A percentile compares a stretch with the other conserved stretches of the same genome.
Conservation (phyloP, 2,329 filamentous ascomycete species). For the Claviceps lovelessii region DNA sequence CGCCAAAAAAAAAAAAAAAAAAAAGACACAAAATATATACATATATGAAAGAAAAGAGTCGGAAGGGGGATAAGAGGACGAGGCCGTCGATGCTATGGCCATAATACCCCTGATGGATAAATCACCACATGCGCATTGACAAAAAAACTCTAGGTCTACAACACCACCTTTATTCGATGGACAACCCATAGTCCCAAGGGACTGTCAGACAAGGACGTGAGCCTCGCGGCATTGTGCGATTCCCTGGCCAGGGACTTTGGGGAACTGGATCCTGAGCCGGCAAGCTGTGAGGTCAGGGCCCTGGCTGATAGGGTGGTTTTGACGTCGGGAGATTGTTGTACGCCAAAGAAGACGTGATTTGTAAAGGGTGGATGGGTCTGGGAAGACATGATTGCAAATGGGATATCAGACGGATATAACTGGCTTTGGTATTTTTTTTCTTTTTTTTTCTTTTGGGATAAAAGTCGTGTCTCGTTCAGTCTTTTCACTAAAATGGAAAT, state of each 20-base stretch:
- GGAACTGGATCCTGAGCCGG: slow-evolving; percentile 28
- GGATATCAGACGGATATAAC: no score
- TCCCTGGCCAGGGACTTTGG: slow-evolving; percentile 40
- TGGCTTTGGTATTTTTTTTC: neutral
- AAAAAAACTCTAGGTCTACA: slow-evolving; percentile 41
- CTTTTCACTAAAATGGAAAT: neutral
- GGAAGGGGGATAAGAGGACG: neutral
- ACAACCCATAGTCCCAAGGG: slow-evolving; percentile 56
- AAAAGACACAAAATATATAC: neutral
- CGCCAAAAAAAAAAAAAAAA: neutral
- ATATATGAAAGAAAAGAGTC: neutral
- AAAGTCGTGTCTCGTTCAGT: neutral
- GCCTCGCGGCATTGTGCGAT: slow-evolving; percentile 50
- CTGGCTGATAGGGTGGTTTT: slow-evolving; percentile 32
- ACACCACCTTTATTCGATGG: slow-evolving; percentile 56
- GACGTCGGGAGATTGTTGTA: slow-evolving; percentile 40
- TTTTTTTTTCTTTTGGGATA: neutral
- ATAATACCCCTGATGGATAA: neutral
- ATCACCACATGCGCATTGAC: neutral
- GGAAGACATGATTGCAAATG: neutral
- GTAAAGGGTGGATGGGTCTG: no score
- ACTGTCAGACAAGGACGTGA: slow-evolving; percentile 48
- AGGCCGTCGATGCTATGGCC: neutral
- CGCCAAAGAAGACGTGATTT: slow-evolving; percentile 22
- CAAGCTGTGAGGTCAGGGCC: slow-evolving; percentile 24